Conservation (phyloP, 108 stramenopile genomes). For the Stephanodiscus minutulus region DNA sequence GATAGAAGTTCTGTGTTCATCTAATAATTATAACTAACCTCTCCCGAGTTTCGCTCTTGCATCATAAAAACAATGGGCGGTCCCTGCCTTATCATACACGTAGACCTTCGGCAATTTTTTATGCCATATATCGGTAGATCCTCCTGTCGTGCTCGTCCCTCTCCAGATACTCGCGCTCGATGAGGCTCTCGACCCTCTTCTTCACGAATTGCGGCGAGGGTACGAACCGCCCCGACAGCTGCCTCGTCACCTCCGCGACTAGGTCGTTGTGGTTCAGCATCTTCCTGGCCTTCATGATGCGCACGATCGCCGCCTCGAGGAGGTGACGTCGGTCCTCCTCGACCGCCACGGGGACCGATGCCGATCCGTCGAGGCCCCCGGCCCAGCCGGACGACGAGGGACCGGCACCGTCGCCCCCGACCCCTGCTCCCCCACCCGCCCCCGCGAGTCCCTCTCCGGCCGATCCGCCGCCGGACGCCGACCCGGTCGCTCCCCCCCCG, state of each 20-base stretch:
- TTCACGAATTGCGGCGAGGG: constrained; percentile 93
- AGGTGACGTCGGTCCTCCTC: constrained; percentile 92
- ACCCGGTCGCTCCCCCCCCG: constrained; percentile 4
- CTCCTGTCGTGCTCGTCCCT: constrained; percentile 84
- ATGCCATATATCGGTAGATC: constrained; percentile 89
- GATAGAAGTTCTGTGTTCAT: background rate
- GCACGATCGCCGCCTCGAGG: constrained; percentile 94
- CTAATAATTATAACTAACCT: background rate
- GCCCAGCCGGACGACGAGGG: constrained; percentile 28
- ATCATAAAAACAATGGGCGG: background rate
- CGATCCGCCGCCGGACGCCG: constrained; percentile 30
- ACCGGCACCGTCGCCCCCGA: constrained; percentile 37
- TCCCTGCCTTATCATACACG: background rate
- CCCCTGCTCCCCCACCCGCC: constrained; percentile 21
- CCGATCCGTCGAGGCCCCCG: constrained; percentile 51
- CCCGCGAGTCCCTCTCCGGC: constrained; percentile 22
- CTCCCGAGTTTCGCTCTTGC: background rate
- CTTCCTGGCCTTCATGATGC: constrained; percentile 98
- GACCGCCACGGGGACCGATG: constrained; percentile 70
- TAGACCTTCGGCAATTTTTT: constrained; percentile 15
- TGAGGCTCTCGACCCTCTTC: constrained; percentile 94
- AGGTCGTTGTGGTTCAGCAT: constrained; percentile 91
- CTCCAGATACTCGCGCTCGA: constrained; percentile 97
- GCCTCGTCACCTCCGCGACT: constrained; percentile 90
- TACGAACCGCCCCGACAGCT: constrained; percentile 81